Evolutionary conservation across 2,329 filamentous ascomycete genomes (phyloP).

Genomic region (Rutstroemia sp.): DNA sequence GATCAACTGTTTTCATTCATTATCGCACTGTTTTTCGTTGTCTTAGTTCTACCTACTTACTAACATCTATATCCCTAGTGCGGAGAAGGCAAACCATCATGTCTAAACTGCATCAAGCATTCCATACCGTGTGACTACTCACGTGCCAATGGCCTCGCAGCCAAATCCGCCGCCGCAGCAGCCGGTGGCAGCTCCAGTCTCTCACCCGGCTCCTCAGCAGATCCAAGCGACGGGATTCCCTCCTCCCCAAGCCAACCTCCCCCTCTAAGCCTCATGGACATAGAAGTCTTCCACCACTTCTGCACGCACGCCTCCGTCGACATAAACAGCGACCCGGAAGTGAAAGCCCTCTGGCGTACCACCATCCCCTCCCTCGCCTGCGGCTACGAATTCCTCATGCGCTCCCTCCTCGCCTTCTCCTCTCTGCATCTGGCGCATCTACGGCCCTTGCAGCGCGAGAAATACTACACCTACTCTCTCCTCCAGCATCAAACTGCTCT

Average conservation of each 20-base stretch:
- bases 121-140: conserved; percentile 8
- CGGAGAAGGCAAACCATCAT: conserved; percentile 11
- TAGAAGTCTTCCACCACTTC: conserved; percentile 45
- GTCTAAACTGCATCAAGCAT: conserved; percentile 12
- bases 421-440: conserved; percentile 39
- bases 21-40: no score
- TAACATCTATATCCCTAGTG: conserved; percentile 11
- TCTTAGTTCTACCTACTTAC: neutral
- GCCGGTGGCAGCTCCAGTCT: neutral
- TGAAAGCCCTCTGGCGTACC: conserved; percentile 38
- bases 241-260: neutral
- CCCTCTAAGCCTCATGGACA: conserved; percentile 25
- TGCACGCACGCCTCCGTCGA: conserved; percentile 39
- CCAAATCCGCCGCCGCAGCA: no score
- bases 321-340: conserved; percentile 32
- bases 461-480: conserved; percentile 31
- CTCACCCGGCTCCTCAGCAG: neutral
- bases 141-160: neutral
- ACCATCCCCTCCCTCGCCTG: conserved; percentile 38
- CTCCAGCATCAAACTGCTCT: conserved; percentile 27
- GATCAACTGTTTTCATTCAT: no score
- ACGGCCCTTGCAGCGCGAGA: conserved; percentile 28
- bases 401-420: conserved; percentile 38
- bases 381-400: conserved; percentile 37
- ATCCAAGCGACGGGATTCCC: neutral